Base-by-base conservation (phyloP, 768 basidiomycete species). In the Pseudohyphozyma bogoriensis region DNA sequence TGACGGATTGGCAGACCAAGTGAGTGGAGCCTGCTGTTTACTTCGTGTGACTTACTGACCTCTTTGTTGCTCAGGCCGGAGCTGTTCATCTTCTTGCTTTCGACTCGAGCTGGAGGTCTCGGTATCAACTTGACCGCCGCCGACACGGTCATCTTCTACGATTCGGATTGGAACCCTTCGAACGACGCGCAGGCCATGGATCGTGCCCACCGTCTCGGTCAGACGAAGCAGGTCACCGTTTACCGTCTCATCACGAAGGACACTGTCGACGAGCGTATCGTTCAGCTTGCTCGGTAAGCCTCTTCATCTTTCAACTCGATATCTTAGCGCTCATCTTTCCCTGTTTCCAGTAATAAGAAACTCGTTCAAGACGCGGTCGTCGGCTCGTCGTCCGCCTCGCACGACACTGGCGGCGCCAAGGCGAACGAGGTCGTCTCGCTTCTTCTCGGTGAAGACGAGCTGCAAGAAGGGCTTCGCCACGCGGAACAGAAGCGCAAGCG, bases 1-100 rank as follows among this genome's bases (percentile, higher is more conserved):
- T 99, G 31, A 90, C 90, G 67, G 89, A 92, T 71, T 99, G 93
- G 93, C 95, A 99, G 74, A 93, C 91, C 40, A 83, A 88, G 91
- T 90, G 61, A 60, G n/a, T n/a, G n/a, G n/a, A n/a, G n/a, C n/a
- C n/a, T n/a, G n/a, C n/a, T n/a, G 81, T 74, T 45, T 37, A 24
- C 28, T n/a, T 44, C 16, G 15, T 32, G 28, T n/a, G 12, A 24
- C 2, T 12, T 32, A 44, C 31, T n/a, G 35, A 18, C 10, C 7
- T 26, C 12, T 31, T 12, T 13, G 8, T 18, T 35, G 18, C 47
- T 42, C 67, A 93, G 87, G 90, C 96, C 73, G 88, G 95, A 95
- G 51, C 75, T 85, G 56, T 93, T 92, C 73, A 84, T 97, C 63
- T 99, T 89, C 74, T 77, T 99, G 3, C 78, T 99, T 42, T 86